A percentile compares a stretch with the other conserved stretches of the same genome.
Evolutionary conservation across 257 asterid genomes (phyloP).

Genomic region (Linderniella brevidens): DNA sequence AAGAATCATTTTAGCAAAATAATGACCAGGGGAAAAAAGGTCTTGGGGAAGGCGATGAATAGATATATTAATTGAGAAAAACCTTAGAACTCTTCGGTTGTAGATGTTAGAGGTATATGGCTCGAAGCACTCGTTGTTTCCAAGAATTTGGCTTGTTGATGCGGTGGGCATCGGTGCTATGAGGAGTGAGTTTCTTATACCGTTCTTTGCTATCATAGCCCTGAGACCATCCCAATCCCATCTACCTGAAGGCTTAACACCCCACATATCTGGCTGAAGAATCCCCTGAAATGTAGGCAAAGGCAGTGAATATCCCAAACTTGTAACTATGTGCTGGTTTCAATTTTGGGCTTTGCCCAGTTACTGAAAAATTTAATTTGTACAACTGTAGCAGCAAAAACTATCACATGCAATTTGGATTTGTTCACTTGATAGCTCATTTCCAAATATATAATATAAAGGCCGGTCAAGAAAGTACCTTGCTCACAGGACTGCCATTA

Average conservation of each 20-base stretch:
- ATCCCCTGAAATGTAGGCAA: conserved; percentile 38
- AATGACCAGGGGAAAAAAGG: conserved; percentile 1
- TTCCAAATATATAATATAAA: no score
- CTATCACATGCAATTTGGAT: no score
- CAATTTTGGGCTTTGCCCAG: no score
- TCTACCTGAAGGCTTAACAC: conserved; percentile 55
- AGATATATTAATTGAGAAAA: not conserved
- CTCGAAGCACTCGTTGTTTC: conserved; percentile 94
- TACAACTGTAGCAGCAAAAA: no score
- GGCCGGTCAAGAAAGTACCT: conserved; percentile 28
- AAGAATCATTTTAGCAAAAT: not conserved
- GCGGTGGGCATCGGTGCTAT: conserved; percentile 99
- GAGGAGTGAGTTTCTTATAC: conserved; percentile 85
- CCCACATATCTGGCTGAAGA: conserved; percentile 98
- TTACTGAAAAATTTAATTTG: no score
- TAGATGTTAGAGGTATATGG: conserved; percentile 93
- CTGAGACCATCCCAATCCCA: conserved; percentile 91
- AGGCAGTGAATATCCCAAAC: no score
- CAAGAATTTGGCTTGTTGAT: conserved; percentile 97
- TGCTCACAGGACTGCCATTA: conserved; percentile 79
- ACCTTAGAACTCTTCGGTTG: conserved; percentile 92
- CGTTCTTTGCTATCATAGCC: conserved; percentile 36
- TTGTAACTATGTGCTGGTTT: no score
- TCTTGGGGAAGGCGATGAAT: conserved; percentile 2
- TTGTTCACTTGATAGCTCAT: no score